phyloP scores from a whole-genome alignment of 306 rosid species.

The Erythrophleum fordii region DNA sequence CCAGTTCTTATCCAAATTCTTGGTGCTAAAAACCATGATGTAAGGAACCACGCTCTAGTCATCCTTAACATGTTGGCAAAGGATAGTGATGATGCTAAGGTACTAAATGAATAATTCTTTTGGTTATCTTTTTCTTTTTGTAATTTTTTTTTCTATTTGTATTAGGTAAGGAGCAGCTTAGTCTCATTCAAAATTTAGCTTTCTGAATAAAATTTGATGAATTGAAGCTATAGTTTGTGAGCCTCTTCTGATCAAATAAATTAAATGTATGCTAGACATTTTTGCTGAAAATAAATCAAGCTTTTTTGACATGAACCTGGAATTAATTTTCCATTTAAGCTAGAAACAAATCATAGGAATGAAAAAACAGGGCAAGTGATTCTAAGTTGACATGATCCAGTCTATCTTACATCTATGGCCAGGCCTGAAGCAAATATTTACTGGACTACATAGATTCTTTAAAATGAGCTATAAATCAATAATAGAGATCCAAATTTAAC shows the following conservation, averaged over 20 bases:
- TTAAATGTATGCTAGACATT: no score
- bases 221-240: neutral
- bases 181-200: neutral
- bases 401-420: no score
- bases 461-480: neutral
- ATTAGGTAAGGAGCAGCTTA: neutral
- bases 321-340: no score
- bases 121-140: neutral
- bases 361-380: no score
- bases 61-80: conserved; percentile 2
- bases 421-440: no score
- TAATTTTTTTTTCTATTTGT: neutral
- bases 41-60: neutral
- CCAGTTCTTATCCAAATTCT: neutral
- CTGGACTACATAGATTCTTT: no score
- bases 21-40: neutral
- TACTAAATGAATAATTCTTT: neutral
- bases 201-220: neutral
- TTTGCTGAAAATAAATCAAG: no score
- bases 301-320: no score
- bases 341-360: no score
- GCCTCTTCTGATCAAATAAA: neutral
- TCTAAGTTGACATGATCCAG: no score
- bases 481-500: neutral
- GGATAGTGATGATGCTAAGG: neutral